Base-by-base conservation (phyloP, 2,329 filamentous ascomycete species). In the Fusarium sp. region DNA sequence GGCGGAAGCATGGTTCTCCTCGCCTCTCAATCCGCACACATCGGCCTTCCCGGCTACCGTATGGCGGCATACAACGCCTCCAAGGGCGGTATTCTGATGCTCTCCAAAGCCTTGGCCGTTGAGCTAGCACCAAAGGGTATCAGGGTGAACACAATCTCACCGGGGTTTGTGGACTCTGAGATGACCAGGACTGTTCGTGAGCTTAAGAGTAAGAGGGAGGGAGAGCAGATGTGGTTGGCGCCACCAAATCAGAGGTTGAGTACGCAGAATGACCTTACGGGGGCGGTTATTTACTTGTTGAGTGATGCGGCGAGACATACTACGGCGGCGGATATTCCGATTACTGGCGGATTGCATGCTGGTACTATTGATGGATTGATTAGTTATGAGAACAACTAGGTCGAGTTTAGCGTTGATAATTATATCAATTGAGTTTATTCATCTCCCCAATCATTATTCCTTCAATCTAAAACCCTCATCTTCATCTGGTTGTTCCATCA, bases 221-320 rank as follows among this genome's bases (percentile, higher is more conserved):
- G 78, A 9, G 80, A 82, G 42, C 80, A 83, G 61, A 80, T 83
- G 78, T 82, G 81, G 77, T 63, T 82, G 49, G 78, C 80, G 7
- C 82, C 84, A 6, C 84, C 83, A 0, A 79, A 83, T 33, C 79
- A 82, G 64, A 77, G 83, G 11, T 72, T 85, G 21, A 83, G 83
- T 49, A 83, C 77, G 2, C 80, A 82, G 65, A 82, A 83, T 33
- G 85, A 86, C 69, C 78, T 86, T 8, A 84, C 82, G 0, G 81
- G 80, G 2, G 82, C 84, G 3, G 81, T 83, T 8, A 77, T 84
- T 13, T 86, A 86, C 66, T 74, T 86, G 21, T 69, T 86, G 30
- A 83, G 83, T 50, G 85, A 87, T 72, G 85, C 83, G 12, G 78
- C 84, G 25, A 75, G 78, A 18, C 82, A 83, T 68, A 86, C 83